phyloP scores from a whole-genome alignment of 805 yeast species.

The Saturnispora silvae region DNA sequence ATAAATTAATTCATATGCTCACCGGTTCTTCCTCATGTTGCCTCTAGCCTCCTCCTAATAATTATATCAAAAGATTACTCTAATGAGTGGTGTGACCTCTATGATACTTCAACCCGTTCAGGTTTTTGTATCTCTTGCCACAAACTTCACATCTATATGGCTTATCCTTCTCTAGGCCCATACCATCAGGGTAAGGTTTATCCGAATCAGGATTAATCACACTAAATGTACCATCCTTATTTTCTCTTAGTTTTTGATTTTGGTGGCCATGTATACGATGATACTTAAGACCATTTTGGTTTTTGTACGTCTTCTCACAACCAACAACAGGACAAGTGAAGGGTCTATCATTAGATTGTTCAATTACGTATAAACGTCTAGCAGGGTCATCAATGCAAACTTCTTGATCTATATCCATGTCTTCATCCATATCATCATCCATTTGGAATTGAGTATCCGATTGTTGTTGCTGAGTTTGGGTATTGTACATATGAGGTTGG shows the following conservation, averaged over 20 bases:
- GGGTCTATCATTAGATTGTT: conserved; percentile 86
- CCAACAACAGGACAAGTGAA: conserved; percentile 97
- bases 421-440: conserved; percentile 22
- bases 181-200: conserved; percentile 85
- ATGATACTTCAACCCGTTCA: conserved; percentile 94
- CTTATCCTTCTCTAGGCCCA: conserved; percentile 93
- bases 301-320: conserved; percentile 93
- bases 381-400: conserved; percentile 95
- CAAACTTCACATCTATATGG: conserved; percentile 98
- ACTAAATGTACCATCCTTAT: conserved; percentile 86
- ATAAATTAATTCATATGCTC: no score
- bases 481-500: conserved; percentile 6
- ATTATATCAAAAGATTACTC: conserved; percentile 4
- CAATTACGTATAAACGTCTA: conserved; percentile 84
- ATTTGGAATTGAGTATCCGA: conserved; percentile 23
- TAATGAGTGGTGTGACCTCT: conserved; percentile 97
- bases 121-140: conserved; percentile 91
- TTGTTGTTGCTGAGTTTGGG: conserved; percentile 1
- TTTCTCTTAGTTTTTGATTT: conserved; percentile 81
- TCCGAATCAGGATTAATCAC: conserved; percentile 87
- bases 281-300: conserved; percentile 94
- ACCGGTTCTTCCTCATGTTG: no score
- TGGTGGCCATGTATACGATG: conserved; percentile 96
- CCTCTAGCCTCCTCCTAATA: neutral
- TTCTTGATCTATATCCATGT: conserved; percentile 31